Conservation (phyloP, 768 basidiomycete species). For the Kwoniella newhampshirensis region DNA sequence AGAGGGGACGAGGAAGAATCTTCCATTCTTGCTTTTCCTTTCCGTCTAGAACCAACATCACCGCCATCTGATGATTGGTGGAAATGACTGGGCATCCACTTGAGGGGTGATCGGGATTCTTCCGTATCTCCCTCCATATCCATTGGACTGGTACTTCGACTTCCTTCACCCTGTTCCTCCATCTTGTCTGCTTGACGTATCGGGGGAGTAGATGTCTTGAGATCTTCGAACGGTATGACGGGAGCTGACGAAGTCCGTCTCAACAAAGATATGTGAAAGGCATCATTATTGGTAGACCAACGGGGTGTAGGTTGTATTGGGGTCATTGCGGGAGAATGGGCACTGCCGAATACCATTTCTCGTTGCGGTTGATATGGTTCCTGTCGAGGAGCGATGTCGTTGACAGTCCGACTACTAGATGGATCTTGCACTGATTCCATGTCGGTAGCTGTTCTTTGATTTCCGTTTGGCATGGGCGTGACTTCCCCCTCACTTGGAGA, state of each 20-base stretch:
- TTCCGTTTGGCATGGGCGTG: constrained; percentile 5
- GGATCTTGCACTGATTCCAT: constrained; percentile 12
- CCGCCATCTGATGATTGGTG: constrained; percentile 9
- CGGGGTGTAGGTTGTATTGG: constrained; percentile 31
- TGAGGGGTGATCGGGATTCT: constrained; percentile 21
- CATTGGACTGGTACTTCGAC: constrained; percentile 6
- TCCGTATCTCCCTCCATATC: constrained; percentile 23
- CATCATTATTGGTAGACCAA: constrained; percentile 20
- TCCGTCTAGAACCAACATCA: constrained; percentile 18
- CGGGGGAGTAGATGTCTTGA: constrained; percentile 41
- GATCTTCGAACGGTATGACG: constrained; percentile 29
- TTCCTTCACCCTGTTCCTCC: neutral
- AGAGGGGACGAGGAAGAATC: constrained; percentile 10
- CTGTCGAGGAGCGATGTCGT: neutral
- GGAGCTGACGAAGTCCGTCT: constrained; percentile 26
- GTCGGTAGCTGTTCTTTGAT: neutral
- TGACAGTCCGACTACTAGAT: constrained; percentile 7
- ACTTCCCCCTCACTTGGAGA: constrained; percentile 17
- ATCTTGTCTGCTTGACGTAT: constrained; percentile 1
- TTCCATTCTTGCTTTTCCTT: constrained; percentile 44
- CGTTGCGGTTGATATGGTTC: neutral
- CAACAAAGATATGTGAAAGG: constrained; percentile 16
- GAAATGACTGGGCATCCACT: constrained; percentile 36
- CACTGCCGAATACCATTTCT: too few species aligned
- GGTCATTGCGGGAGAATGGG: neutral